Evolutionary conservation across 805 yeast species (phyloP).

Genomic region (Cyberlindnera sargentensis): DNA sequence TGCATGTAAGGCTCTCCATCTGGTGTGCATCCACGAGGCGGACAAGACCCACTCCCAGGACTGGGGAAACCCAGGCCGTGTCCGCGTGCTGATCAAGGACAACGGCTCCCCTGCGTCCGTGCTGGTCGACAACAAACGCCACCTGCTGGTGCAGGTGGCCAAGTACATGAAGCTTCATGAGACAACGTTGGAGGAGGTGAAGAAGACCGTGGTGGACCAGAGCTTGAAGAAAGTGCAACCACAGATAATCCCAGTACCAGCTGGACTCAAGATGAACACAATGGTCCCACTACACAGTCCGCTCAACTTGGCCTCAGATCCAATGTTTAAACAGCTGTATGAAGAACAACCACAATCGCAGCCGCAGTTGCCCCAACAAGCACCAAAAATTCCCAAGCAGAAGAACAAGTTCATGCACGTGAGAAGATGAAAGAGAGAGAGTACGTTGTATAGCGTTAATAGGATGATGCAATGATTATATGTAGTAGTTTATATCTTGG

Average conservation of each 20-base stretch:
- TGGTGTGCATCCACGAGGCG: constrained; percentile 51
- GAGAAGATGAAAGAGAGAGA: constrained; percentile 32
- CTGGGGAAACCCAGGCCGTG: constrained; percentile 96
- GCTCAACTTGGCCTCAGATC: constrained; percentile 66
- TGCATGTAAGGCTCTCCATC: constrained; percentile 41
- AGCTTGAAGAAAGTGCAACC: constrained; percentile 52
- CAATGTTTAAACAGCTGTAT: constrained; percentile 67
- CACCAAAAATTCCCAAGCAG: constrained; percentile 35
- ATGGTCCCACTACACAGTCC: constrained; percentile 86
- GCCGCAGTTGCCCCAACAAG: constrained; percentile 20
- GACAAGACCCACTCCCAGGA: constrained; percentile 93
- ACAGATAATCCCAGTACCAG: constrained; percentile 64
- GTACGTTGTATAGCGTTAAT: constrained; percentile 10
- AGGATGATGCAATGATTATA: not conserved
- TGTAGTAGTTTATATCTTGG: no score
- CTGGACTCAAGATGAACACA: constrained; percentile 78
- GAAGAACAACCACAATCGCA: constrained; percentile 44
- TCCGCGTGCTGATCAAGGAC: constrained; percentile 62
- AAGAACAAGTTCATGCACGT: constrained; percentile 56
- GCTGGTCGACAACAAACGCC: constrained; percentile 50
- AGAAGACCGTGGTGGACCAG: constrained; percentile 58
- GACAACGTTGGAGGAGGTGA: constrained; percentile 57
- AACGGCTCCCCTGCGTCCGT: constrained; percentile 34
- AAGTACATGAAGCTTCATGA: constrained; percentile 59
- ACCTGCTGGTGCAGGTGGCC: constrained; percentile 52